These are phyloP conservation scores for Lipomyces chichibuensis DNA, from an alignment of 805 yeast genomes.

Conservation along the genomic window DNA sequence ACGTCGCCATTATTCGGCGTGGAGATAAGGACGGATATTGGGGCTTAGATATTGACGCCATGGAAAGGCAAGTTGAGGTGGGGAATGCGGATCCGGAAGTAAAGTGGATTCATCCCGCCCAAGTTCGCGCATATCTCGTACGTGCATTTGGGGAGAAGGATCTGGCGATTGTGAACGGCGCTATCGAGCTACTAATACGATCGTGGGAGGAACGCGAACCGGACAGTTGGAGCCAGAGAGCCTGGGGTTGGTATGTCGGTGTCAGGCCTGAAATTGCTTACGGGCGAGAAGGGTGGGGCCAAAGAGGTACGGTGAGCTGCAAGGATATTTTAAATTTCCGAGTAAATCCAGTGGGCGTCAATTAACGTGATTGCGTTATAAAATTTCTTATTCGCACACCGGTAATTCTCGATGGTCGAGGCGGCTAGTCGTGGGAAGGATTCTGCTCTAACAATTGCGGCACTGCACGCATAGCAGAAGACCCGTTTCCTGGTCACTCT, in stretches of 20 bases:
- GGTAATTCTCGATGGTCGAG: neutral
- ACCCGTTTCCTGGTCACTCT: no score
- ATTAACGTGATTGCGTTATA: neutral
- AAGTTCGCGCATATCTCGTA: slow-evolving; percentile 26
- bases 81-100: slow-evolving; percentile 13
- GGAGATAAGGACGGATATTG: slow-evolving; percentile 33
- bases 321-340: slow-evolving; percentile 13
- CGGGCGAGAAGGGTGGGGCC: slow-evolving; percentile 35
- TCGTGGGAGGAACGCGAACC: slow-evolving; percentile 22
- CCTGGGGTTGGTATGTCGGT: slow-evolving; percentile 25
- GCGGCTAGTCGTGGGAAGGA: neutral
- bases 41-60: slow-evolving; percentile 34
- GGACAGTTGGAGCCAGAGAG: slow-evolving; percentile 14
- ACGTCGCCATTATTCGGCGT: slow-evolving; percentile 27
- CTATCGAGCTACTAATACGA: slow-evolving; percentile 25
- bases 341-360: neutral
- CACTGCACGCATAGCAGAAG: no score
- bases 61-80: slow-evolving; percentile 6
- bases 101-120: slow-evolving; percentile 32
- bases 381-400: neutral
- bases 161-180: slow-evolving; percentile 22
- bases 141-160: slow-evolving; percentile 27
- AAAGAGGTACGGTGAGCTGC: slow-evolving; percentile 17
- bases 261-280: slow-evolving; percentile 23
- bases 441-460: neutral